Base-by-base conservation (phyloP, 129 eudicot species). In the Chrysanthemum makinoi region DNA sequence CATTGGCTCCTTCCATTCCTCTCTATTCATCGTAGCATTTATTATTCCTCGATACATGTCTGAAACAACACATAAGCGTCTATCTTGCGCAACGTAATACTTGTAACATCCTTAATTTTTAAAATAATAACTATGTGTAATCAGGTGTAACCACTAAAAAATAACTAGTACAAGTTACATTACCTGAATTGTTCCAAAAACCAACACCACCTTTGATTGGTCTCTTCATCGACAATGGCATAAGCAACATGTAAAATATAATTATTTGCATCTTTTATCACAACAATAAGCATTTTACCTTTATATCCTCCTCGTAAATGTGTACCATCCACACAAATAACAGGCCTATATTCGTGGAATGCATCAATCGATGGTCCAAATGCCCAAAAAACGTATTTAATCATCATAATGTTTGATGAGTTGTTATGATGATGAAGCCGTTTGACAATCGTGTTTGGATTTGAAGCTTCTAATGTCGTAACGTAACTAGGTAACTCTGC, bases 191-290 rank as follows among this genome's bases (percentile, higher is more conserved):
- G 46, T 14, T 49, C 5, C 14, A 20, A 67, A n/a, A 67, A 67
- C 22, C 72, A 67, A 67, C 18, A 5, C 64, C 19, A 55, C 1
- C 63, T 69, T 0, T 70, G 19, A 12, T 10, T 24, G 0, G 54
- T 55, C 65, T 18, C 65, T 39, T 70, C 64, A 33, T 70, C 74
- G 10, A 39, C 54, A 55, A 70, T 35, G 5, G 14, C 65, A 30
- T 70, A 19, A 9, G 33, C 51, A 26, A 69, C 6, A 14, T n/a
- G 30, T 30, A 54, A 33, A 4, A 69, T 28, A 10, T 14, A 4
- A 43, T 70, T 57, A 50, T 56, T 70, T 9, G 55, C 46, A 33
- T 70, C 53, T 18, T 16, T 53, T n/a, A 30, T 10, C 6, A 53
- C 33, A 1, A 3, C 24, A 68, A 68, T 6, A 30, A 26, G 22